Base-by-base conservation (phyloP, 768 basidiomycete species). In the Termitomyces titanicus region DNA sequence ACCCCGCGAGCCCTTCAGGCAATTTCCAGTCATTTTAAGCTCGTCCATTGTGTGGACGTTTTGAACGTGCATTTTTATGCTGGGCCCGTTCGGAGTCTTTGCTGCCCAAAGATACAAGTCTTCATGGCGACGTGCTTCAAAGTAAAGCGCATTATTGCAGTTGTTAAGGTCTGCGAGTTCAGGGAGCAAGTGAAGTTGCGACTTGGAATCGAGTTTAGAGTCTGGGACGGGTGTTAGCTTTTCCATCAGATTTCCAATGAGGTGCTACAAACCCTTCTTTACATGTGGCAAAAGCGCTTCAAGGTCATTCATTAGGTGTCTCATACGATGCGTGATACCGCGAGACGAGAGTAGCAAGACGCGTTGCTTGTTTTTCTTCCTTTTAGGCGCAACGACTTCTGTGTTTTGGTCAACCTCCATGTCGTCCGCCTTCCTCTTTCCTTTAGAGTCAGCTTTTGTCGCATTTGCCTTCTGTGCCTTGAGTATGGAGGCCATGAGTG, bases 1-100 rank as follows among this genome's bases (percentile, higher is more conserved):
- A 5, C 95, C 96, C 51, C 97, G 77, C 65, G 91, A 92, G 17
- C 97, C 97, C 72, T 96, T 97, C 61, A 99, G 72, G 71, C 97
- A 99, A 70, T 99, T 98, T 31, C 97, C 97, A 7, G 94, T 96
- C 95, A 99, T 91, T 76, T 98, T 98, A 61, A 99, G 79, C 71
- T 99, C 97, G 73, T 98, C 97, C 97, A 98, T 98, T 40, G 97
- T 99, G 70, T 99, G 97, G 52, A 96, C 80, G 67, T 98, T 99
- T 73, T 97, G 95, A 15, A 98, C 96, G 66, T 98, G 97, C 78
- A 98, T 81, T 71, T 98, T 98, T 66, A 95, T 85, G 66, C 91
- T 95, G 13, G 97, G 97, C 10, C 97, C 97, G 65, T 99, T 99
- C 20, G 97, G 97, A 34, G 94, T 92, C 70, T 98, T 95, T 12